Conservation (phyloP, 2,329 filamentous ascomycete genomes). For the Magnaporthiopsis poae region DNA sequence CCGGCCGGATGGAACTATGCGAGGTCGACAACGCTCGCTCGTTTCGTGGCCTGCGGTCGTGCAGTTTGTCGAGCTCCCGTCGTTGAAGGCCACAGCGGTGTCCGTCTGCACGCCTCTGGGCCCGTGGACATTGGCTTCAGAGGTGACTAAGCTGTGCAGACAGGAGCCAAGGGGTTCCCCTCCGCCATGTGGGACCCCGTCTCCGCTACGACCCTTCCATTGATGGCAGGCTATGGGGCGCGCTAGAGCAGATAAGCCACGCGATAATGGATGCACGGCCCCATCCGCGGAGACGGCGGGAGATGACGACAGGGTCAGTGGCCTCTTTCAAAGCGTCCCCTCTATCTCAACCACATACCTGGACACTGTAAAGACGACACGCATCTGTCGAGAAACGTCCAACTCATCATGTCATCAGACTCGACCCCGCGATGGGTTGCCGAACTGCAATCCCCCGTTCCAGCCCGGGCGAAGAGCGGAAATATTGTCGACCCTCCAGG, state of each 20-base stretch:
- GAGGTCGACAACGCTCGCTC: neutral
- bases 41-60: neutral
- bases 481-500: slow-evolving; percentile 78
- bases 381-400: slow-evolving; percentile 18
- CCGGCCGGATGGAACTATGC: neutral
- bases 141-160: neutral
- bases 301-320: neutral
- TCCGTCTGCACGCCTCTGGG: neutral
- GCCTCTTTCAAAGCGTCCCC: neutral
- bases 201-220: neutral
- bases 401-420: slow-evolving; percentile 12
- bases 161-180: neutral
- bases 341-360: neutral
- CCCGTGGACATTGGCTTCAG: neutral
- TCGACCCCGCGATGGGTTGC: slow-evolving; percentile 67
- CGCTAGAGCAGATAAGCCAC: neutral
- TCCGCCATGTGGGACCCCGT: neutral
- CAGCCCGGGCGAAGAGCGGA: slow-evolving; percentile 53
- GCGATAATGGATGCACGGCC: neutral
- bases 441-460: slow-evolving; percentile 63
- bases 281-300: too few relatives aligned
- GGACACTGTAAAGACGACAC: neutral
- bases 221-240: too few relatives aligned
- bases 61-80: neutral
- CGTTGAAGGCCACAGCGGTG: neutral